Evolutionary conservation across 176 grass and related monocot genomes (phyloP), one percentile per base, ranked within the genome.

Genomic region (Phoenix roebelenii): DNA sequence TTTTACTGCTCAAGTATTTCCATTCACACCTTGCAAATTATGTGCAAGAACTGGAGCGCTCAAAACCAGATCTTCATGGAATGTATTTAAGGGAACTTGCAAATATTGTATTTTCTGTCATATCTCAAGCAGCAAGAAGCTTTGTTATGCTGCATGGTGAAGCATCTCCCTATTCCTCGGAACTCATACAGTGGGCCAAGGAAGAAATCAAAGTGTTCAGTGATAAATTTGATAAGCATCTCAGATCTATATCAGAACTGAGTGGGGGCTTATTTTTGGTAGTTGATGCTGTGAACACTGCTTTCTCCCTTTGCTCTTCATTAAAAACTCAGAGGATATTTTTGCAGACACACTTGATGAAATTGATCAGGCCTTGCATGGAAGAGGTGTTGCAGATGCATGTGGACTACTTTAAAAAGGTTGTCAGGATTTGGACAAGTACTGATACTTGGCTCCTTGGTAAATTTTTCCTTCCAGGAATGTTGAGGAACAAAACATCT

Each of bases 201-300:
- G 69, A 79, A 60, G 76, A 80, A 67, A 76, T 83, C 48, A 64
- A 76, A 15, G 68, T 69, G 51, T 79, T 87, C 1, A 9, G 64
- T 60, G 7, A 25, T 15, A 51, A 63, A 2, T 76, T 87, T 70
- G 12, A 61, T 30, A 76, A 75, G 57, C 79, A 69, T 53, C 24
- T 69, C 3, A 10, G 1, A 20, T 80, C 77, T 50, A 19, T 81
- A 16, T 16, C 74, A 1, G 44, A 50, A 17, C 58, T 18, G 2
- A 49, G 22, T 18, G 44, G 29, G 10, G 51, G 14, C 19, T 4
- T 87, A n/a, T 58, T 24, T 18, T 5, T 69, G 72, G 68, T 61
- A 3, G 55, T 82, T 2, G 85, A 80, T 35, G 72, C 51, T 15
- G 68, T 77, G 5, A 60, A 30, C 48, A 79, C 63, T 50, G 72